Conservation (phyloP, 2,329 filamentous ascomycete genomes). For the Trichoderma semiorbis region DNA sequence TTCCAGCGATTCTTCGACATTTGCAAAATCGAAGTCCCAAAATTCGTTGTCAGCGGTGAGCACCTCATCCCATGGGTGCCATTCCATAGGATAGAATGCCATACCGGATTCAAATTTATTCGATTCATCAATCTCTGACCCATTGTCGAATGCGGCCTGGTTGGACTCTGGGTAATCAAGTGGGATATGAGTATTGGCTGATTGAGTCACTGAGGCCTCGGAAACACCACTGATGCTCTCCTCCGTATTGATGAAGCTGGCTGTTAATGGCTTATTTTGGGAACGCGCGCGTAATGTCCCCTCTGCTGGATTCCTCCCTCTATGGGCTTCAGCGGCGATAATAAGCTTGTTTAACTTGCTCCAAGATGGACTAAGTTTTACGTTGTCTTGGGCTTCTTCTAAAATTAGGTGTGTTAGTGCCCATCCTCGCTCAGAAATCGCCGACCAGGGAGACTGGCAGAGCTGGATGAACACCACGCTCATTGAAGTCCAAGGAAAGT, state of each 20-base stretch:
- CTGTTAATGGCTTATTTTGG: background rate
- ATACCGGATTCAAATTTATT: background rate
- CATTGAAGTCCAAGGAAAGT: conserved; percentile 29
- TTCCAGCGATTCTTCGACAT: background rate
- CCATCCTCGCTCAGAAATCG: background rate
- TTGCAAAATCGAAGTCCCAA: background rate
- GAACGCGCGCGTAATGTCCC: background rate
- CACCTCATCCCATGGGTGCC: background rate
- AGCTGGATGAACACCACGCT: conserved; percentile 25
- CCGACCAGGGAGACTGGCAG: conserved; percentile 22
- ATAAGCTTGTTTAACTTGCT: background rate
- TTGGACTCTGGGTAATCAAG: background rate
- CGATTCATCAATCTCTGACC: background rate
- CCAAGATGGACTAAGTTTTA: background rate
- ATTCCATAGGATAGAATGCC: background rate
- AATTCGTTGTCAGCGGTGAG: background rate
- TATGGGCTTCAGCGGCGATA: background rate
- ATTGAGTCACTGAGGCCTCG: background rate
- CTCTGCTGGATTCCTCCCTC: background rate
- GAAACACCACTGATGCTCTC: background rate
- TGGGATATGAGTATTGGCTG: background rate
- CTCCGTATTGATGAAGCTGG: background rate
- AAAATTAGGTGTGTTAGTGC: background rate
- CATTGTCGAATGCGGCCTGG: background rate
- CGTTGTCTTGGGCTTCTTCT: background rate